These are phyloP conservation scores for Pythium grandisporangium DNA, from an alignment of 352 stramenopile genomes.

Conservation along the genomic window DNA sequence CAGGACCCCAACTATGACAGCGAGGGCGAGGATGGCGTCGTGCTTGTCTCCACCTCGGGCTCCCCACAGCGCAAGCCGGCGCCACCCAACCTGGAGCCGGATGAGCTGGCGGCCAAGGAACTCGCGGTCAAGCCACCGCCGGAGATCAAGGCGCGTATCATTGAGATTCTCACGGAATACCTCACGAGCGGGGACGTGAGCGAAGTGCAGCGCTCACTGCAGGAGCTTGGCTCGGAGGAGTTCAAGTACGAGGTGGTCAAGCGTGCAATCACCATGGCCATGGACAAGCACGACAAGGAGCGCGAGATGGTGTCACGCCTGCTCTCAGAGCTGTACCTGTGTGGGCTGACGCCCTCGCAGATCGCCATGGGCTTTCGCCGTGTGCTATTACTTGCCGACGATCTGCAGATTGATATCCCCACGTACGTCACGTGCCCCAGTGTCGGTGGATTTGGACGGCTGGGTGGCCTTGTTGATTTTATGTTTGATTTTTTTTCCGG, in stretches of 20 bases:
- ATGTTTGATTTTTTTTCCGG: no score
- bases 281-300: constrained; percentile 92
- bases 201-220: constrained; percentile 80
- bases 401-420: constrained; percentile 95
- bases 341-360: constrained; percentile 65
- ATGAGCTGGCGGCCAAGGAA: constrained; percentile 67
- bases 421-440: constrained; percentile 44
- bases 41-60: constrained; percentile 59
- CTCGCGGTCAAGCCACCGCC: constrained; percentile 59
- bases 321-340: constrained; percentile 91
- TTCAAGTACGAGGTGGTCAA: constrained; percentile 94
- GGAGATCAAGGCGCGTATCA: constrained; percentile 87
- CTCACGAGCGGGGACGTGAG: constrained; percentile 84
- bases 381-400: constrained; percentile 93
- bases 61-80: constrained; percentile 35
- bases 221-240: constrained; percentile 52
- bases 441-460: no score
- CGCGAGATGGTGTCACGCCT: constrained; percentile 89
- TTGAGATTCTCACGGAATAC: constrained; percentile 86
- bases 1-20: constrained; percentile 93
- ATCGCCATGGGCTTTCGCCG: constrained; percentile 93
- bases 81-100: constrained; percentile 40
- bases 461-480: no score
- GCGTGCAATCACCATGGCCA: constrained; percentile 90
- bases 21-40: constrained; percentile 84